Conservation (phyloP, 768 basidiomycete genomes). For the Lactarius hatsudake region DNA sequence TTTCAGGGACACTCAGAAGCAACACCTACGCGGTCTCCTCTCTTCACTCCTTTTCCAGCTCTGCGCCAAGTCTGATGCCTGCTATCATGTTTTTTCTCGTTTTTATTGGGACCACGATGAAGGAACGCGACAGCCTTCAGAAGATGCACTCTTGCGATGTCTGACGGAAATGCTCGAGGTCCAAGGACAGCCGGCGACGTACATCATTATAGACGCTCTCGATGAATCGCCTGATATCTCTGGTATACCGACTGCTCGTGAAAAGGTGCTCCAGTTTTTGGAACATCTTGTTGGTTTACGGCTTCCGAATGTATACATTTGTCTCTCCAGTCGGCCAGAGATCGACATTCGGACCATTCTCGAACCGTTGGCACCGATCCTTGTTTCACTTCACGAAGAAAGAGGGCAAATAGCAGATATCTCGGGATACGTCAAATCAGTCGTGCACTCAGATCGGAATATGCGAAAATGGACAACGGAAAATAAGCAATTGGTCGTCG, state of each 20-base stretch:
- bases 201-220: no score
- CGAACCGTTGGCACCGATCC: neutral
- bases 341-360: neutral
- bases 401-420: constrained; percentile 6
- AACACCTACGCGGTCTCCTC: no score
- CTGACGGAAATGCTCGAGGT: constrained; percentile 3
- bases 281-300: neutral
- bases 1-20: no score
- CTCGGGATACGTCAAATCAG: no score
- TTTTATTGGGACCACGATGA: constrained; percentile 1
- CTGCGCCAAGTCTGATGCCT: no score
- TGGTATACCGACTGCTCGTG: no score
- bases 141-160: neutral
- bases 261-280: neutral
- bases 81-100: neutral
- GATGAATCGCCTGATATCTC: no score
- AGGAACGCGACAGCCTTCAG: neutral
- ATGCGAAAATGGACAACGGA: no score
- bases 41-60: no score
- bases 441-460: no score
- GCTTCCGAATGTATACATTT: neutral
- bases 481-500: no score
- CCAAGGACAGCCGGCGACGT: no score
- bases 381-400: constrained; percentile 6
- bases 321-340: neutral